Conservation (phyloP, 306 rosid species). For the Lupinus albus region DNA sequence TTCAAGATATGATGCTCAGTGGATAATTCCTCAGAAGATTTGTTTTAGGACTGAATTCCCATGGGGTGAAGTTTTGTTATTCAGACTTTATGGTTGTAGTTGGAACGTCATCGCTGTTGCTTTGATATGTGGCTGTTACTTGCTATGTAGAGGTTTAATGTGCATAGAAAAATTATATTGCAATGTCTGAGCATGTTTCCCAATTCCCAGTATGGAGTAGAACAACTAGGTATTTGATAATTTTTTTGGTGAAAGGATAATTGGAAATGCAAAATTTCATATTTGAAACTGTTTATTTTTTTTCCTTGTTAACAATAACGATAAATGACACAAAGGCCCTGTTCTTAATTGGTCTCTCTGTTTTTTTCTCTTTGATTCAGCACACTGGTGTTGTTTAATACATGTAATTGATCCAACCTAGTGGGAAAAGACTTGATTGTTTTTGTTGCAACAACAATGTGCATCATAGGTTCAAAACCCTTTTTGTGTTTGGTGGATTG, state of each 20-base stretch:
- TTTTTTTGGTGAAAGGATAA: not conserved
- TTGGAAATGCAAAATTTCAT: not conserved
- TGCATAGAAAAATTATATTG: conserved; percentile 6
- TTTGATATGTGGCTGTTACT: not conserved
- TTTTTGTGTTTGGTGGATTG: conserved; percentile 9
- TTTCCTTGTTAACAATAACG: not conserved
- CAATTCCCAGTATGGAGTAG: not conserved
- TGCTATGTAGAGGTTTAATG: not conserved
- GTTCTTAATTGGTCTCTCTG: conserved; percentile 9
- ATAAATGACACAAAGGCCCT: conserved; percentile 1
- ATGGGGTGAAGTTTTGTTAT: not conserved
- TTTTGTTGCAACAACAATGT: conserved; percentile 7
- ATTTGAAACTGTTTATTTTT: not conserved
- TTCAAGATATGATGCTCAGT: not conserved
- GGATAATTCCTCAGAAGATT: conserved; percentile 9
- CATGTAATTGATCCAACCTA: not conserved
- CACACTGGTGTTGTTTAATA: not conserved
- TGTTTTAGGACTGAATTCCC: conserved; percentile 16
- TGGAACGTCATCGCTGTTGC: conserved; percentile 6
- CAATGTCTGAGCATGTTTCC: conserved; percentile 1
- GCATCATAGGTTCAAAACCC: conserved; percentile 17
- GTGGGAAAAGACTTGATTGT: not conserved
- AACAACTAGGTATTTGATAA: not conserved
- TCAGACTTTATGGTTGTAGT: conserved; percentile 20
- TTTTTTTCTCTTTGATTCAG: conserved; percentile 10